These are phyloP conservation scores for Talaromyces stipitatus DNA, from an alignment of 495 filamentous ascomycete genomes.

Conservation along the genomic window DNA sequence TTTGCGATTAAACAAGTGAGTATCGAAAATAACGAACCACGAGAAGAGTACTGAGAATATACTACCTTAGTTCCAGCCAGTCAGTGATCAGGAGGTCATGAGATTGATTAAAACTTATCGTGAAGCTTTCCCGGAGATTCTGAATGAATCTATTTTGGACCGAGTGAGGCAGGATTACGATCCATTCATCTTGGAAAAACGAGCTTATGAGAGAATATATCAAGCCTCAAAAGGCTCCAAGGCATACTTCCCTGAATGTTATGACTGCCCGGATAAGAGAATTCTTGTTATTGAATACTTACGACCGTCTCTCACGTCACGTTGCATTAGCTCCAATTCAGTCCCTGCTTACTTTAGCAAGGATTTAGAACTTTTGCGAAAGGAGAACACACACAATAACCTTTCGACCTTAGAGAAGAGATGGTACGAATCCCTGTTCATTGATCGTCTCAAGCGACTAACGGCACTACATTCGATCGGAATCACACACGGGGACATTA, in stretches of 20 bases:
- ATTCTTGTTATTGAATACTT: background rate
- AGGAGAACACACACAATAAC: background rate
- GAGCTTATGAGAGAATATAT: conserved; percentile 1
- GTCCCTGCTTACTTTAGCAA: background rate
- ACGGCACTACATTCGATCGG: conserved; percentile 12
- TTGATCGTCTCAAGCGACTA: conserved; percentile 12
- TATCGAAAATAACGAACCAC: background rate
- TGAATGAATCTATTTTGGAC: background rate
- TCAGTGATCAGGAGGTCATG: background rate
- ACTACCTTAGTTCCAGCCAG: background rate
- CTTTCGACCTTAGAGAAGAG: conserved; percentile 8
- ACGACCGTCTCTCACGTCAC: conserved; percentile 1
- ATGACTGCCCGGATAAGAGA: background rate
- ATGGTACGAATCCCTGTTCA: conserved; percentile 12
- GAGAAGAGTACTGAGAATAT: background rate
- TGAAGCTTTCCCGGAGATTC: background rate
- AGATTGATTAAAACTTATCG: background rate
- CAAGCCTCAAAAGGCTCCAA: background rate
- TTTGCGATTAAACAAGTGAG: background rate
- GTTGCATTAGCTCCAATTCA: conserved; percentile 1
- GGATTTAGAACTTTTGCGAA: background rate
- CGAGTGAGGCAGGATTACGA: background rate
- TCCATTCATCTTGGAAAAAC: conserved; percentile 3
- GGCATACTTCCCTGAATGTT: conserved; percentile 1
- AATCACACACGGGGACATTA: conserved; percentile 11